phyloP scores from a whole-genome alignment of 192 early-diverging fungal species.

The Helicostylum pulchrum region DNA sequence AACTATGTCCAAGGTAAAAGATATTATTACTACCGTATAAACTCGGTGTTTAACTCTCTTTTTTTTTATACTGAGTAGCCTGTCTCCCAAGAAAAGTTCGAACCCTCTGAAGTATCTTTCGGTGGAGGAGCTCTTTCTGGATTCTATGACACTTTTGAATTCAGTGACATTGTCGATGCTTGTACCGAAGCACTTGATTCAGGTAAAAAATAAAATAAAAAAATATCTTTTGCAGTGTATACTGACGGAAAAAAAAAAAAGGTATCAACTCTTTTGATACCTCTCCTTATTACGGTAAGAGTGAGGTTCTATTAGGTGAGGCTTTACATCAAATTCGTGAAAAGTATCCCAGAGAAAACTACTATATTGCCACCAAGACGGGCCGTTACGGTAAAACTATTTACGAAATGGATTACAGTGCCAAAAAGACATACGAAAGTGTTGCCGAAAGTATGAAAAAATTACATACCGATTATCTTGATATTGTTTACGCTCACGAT shows the following conservation, averaged over 20 bases:
- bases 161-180: constrained; percentile 42
- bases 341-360: constrained; percentile 60
- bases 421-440: constrained; percentile 43
- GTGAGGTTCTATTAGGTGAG: constrained; percentile 63
- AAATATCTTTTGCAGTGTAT: neutral
- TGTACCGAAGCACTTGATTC: constrained; percentile 46
- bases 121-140: constrained; percentile 53
- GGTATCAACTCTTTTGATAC: constrained; percentile 73
- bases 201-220: constrained; percentile 24
- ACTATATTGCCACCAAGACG: constrained; percentile 69
- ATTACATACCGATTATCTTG: constrained; percentile 63
- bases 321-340: constrained; percentile 44
- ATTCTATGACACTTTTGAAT: constrained; percentile 46
- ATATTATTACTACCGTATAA: neutral
- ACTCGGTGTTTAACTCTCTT: neutral
- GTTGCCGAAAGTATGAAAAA: constrained; percentile 58
- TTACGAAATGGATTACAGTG: constrained; percentile 65
- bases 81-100: constrained; percentile 31
- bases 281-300: constrained; percentile 69
- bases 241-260: neutral
- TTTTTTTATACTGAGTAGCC: neutral
- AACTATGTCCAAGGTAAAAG: no score
- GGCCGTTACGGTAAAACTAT: constrained; percentile 66
- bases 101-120: constrained; percentile 48
- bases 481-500: constrained; percentile 71